These are phyloP conservation scores for Metschnikowia orientalis DNA, from an alignment of 805 yeast genomes.

Conservation along the genomic window DNA sequence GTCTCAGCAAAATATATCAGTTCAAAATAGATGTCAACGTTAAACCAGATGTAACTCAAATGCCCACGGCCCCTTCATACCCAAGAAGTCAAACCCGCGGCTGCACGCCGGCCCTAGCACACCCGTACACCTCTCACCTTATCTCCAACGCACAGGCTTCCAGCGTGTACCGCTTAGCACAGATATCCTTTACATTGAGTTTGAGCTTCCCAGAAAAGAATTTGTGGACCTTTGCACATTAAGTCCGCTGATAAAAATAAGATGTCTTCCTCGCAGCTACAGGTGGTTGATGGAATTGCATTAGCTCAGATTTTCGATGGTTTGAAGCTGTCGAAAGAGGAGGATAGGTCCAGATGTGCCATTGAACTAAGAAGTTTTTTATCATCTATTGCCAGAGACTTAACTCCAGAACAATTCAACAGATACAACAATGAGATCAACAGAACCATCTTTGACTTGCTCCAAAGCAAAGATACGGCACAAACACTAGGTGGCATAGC, in stretches of 20 bases:
- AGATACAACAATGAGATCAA: slow-evolving; percentile 81
- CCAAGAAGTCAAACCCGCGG: too few species aligned
- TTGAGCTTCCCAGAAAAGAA: too few species aligned
- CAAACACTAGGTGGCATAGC: slow-evolving; percentile 87
- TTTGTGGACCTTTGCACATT: too few species aligned
- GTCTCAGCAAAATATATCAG: neutral
- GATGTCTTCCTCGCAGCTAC: slow-evolving; percentile 18
- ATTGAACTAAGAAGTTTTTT: slow-evolving; percentile 66
- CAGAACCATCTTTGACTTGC: slow-evolving; percentile 78
- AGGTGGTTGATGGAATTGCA: slow-evolving; percentile 42
- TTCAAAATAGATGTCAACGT: neutral
- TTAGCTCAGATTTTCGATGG: slow-evolving; percentile 52
- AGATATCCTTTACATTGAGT: too few species aligned
- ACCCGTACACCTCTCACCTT: slow-evolving; percentile 13
- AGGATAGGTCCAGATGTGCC: slow-evolving; percentile 53
- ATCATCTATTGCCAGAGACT: slow-evolving; percentile 70
- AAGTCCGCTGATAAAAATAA: neutral
- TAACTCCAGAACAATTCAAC: slow-evolving; percentile 75
- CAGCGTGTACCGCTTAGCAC: too few species aligned
- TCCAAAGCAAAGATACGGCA: slow-evolving; percentile 65
- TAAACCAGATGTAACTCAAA: neutral
- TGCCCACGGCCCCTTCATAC: too few species aligned
- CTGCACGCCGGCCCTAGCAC: too few species aligned
- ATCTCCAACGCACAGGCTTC: too few species aligned
- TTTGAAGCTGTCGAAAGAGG: slow-evolving; percentile 40